Evolutionary conservation across 2,329 filamentous ascomycete genomes (phyloP), one percentile per base, ranked within the genome.

Genomic region (Fusarium pseudonygamai): DNA sequence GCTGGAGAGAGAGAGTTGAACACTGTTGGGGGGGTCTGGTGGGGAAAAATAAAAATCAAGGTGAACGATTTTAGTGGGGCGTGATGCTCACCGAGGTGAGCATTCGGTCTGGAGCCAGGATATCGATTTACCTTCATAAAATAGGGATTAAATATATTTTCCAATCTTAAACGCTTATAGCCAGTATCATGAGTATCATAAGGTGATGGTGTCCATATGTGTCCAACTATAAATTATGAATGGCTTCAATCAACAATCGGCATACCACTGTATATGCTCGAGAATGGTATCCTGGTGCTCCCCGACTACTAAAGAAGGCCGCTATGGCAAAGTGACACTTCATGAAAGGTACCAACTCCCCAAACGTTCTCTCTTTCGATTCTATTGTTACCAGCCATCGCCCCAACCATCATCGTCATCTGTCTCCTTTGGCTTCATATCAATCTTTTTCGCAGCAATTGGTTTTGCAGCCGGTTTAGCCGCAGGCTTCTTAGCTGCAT

Each of bases 331-430:
- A 42, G 36, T 57, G 16, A n/a, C 36, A 61, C 37, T 62, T 30
- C 15, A 42, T 39, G 60, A 43, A 57, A 52, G 28, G 40, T 47
- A 40, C 28, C 18, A 26, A 52, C 49, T 18, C 24, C 46, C 26
- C 30, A 15, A 34, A 8, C 52, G 43, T 40, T 4, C 16, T 45
- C 16, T 7, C 18, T 39, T 32, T 42, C n/a, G 26, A 32, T 10
- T 20, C 28, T 15, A 15, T 15, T 16, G 15, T 74, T 82, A 90
- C 90, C 90, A 92, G 13, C 89, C 89, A 71, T 92, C 90, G 10
- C 89, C 91, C 91, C 91, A 93, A 3, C 86, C 89, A 76, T 91
- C 90, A 49, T 89, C 88, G 30, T 87, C 87, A 3, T 84, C 89
- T 7, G 83, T 81, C 52, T 86, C 84, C 79, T 91, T 92, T 0